Evolutionary conservation across 2,329 filamentous ascomycete species (phyloP), one percentile per base, ranked within the genome.

Genomic region (Xylariaceae sp.): DNA sequence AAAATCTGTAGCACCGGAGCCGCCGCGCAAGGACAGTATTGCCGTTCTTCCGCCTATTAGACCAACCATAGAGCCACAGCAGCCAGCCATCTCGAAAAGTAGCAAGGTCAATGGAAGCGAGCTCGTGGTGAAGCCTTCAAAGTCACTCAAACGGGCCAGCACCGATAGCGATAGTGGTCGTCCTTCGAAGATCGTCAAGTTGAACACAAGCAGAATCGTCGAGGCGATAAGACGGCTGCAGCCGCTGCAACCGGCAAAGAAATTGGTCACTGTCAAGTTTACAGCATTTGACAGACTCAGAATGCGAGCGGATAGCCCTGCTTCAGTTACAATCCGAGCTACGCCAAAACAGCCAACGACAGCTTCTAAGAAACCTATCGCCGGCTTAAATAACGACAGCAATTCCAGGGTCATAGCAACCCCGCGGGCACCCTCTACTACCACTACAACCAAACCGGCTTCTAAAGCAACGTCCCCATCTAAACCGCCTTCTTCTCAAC

Each of bases 121-220:
- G 17, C 44, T 53, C 16, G 36, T 44, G 16, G 21, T 48, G 2
- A 61, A 61, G 33, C 6, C 43, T 21, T 22, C 52, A 1, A 58
- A 50, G 34, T 34, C 50, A 21, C 43, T 53, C 3, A 65, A 65
- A 40, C 55, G 62, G 4, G 45, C 55, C 5, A 64, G 59, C 21
- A 57, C 57, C 5, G 62, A 64, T 34, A 55, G 52, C 22, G 60
- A 61, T 16, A 52, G 56, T 6, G 44, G 49, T 8, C 55, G 61
- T 10, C 61, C 61, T 14, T 58, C 55, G 5, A 65, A 65, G 52
- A 54, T 65, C 6, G 47, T 65, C n/a, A 64, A 62, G 44, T 55
- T 65, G 10, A 47, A 62, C 17, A 64, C 60, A 5, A 60, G 57
- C 29, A 52, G 34, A 7, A 56, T 65, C 10, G 52, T 55, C 2